Conservation (phyloP, 2,329 filamentous ascomycete species). For the Ilyonectria robusta region DNA sequence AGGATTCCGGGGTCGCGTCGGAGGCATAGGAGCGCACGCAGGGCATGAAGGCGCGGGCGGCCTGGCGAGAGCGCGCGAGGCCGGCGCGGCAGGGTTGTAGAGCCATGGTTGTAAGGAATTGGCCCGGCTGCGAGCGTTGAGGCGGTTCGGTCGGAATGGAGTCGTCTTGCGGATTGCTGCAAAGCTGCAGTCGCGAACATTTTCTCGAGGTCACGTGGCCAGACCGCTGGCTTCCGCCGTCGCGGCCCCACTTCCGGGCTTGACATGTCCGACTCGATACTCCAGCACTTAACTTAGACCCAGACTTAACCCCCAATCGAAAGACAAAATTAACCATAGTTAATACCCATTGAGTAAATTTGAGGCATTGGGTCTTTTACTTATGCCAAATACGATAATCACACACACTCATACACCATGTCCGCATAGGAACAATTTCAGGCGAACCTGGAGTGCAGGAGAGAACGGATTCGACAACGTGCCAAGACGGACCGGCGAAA, state of each 20-base stretch:
- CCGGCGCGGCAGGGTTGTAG: constrained; percentile 52
- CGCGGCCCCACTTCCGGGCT: constrained; percentile 38
- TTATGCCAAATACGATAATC: no score
- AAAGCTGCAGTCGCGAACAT: constrained; percentile 48
- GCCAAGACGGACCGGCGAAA: background rate
- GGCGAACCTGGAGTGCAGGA: background rate
- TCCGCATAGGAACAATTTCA: background rate
- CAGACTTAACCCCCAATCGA: no score
- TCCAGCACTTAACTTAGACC: no score
- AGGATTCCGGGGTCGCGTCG: constrained; percentile 46
- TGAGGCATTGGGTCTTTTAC: no score
- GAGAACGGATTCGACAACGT: background rate
- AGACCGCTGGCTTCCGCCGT: constrained; percentile 27
- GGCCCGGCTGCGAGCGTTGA: constrained; percentile 16
- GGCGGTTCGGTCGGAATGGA: constrained; percentile 26
- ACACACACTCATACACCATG: background rate
- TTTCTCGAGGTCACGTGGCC: constrained; percentile 52
- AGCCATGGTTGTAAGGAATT: constrained; percentile 47
- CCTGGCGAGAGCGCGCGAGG: constrained; percentile 46
- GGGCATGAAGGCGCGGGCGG: constrained; percentile 40
- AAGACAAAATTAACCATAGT: no score
- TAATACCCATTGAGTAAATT: no score
- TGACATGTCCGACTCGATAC: background rate
- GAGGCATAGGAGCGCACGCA: constrained; percentile 50
- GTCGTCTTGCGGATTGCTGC: constrained; percentile 18